phyloP scores from a whole-genome alignment of 306 rosid species.

The Gleditsia sinensis region DNA sequence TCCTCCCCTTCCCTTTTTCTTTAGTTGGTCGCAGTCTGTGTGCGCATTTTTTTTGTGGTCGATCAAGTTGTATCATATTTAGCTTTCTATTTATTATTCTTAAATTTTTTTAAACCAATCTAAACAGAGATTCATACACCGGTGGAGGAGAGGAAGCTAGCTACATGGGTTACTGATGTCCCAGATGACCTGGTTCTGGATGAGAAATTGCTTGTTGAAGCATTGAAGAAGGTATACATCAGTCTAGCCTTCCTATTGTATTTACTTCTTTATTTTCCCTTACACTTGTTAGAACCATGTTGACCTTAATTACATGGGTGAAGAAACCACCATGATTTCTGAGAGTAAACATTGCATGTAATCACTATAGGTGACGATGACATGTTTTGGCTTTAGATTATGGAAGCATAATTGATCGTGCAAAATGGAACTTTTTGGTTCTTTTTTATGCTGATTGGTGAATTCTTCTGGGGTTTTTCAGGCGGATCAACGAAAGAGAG shows the following conservation, averaged over 20 bases:
- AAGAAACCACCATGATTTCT: neutral
- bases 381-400: neutral
- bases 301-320: conserved; percentile 7
- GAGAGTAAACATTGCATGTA: conserved; percentile 6
- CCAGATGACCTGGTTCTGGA: conserved; percentile 35
- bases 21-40: neutral
- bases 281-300: neutral
- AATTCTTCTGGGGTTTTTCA: too few relatives aligned
- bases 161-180: conserved; percentile 40
- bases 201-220: conserved; percentile 31
- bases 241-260: neutral
- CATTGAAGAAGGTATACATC: conserved; percentile 23
- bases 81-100: neutral
- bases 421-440: too few relatives aligned
- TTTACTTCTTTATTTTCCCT: neutral
- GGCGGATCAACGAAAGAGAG: too few relatives aligned
- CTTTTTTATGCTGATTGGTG: too few relatives aligned
- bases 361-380: neutral
- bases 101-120: neutral
- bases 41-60: too few relatives aligned
- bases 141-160: conserved; percentile 27
- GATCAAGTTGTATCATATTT: neutral
- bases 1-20: neutral
- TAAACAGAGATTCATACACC: neutral
- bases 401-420: neutral